A percentile compares a stretch with the other conserved stretches of the same genome.
Conservation (phyloP, 768 basidiomycete genomes). For the Podaxis rugospora region DNA sequence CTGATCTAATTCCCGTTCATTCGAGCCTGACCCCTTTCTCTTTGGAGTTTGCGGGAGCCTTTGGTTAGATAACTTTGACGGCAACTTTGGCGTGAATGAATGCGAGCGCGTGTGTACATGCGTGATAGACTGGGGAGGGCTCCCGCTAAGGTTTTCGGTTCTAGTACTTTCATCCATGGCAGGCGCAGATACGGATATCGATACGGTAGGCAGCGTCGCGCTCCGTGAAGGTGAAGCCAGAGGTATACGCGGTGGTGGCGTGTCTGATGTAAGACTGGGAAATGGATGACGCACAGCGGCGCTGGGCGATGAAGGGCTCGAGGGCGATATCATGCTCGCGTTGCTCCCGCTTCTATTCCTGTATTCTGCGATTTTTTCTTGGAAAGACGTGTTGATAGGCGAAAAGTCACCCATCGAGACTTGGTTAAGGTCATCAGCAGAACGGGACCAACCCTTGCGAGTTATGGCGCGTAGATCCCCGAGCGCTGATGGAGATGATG, state of each 20-base stretch:
- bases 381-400: slow-evolving; percentile 46
- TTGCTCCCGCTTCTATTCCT: slow-evolving; percentile 55
- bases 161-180: slow-evolving; percentile 25
- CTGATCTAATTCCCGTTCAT: slow-evolving; percentile 1
- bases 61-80: slow-evolving; percentile 62
- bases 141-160: neutral
- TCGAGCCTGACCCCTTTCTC: slow-evolving; percentile 43
- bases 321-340: slow-evolving; percentile 37
- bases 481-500: slow-evolving; percentile 24
- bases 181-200: slow-evolving; percentile 47
- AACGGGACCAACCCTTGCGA: slow-evolving; percentile 73
- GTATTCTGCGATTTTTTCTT: slow-evolving; percentile 64
- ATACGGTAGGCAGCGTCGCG: slow-evolving; percentile 32
- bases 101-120: slow-evolving; percentile 63
- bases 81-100: slow-evolving; percentile 66
- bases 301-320: slow-evolving; percentile 30
- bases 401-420: slow-evolving; percentile 32
- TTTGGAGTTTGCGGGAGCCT: slow-evolving; percentile 35
- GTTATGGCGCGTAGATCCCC: slow-evolving; percentile 72
- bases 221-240: slow-evolving; percentile 24
- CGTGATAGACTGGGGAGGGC: slow-evolving; percentile 18
- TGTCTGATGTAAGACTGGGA: slow-evolving; percentile 31
- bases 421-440: slow-evolving; percentile 73
- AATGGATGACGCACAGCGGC: slow-evolving; percentile 37
- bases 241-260: slow-evolving; percentile 24